Percentiles rank a stretch among this genome's conserved stretches.
Evolutionary conservation across 78 protist genomes (phyloP).

Genomic region (Dictyostelium citrinum): DNA sequence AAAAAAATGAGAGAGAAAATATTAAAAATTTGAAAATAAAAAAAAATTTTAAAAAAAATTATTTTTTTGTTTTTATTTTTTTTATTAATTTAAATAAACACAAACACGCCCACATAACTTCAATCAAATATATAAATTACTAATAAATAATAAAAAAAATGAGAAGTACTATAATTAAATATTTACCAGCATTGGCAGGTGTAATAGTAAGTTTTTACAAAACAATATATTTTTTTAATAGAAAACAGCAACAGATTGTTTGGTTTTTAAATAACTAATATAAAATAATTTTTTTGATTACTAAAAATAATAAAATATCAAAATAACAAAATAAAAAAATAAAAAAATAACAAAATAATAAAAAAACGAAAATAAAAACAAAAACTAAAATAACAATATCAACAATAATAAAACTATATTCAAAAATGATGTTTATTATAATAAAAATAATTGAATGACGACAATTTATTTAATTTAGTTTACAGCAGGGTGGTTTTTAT

Average conservation of each 20-base stretch:
- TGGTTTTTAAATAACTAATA: too few species aligned
- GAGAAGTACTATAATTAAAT: background rate
- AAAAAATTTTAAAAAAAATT: background rate
- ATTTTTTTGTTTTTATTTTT: background rate
- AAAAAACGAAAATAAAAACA: background rate
- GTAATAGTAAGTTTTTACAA: background rate
- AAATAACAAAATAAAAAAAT: too few species aligned
- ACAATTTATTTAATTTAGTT: background rate
- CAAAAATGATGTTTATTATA: background rate
- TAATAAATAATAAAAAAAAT: background rate
- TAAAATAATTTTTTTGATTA: too few species aligned
- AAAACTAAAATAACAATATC: background rate
- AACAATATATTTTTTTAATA: too few species aligned
- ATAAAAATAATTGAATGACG: background rate
- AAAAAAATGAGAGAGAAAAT: too few species aligned
- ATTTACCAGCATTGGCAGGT: slow-evolving; percentile 22
- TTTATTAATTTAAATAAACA: background rate
- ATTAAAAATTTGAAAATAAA: background rate
- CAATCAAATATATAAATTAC: background rate
- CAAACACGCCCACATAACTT: background rate
- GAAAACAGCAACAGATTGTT: too few species aligned
- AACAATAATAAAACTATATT: background rate
- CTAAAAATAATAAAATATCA: too few species aligned
- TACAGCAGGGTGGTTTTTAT: slow-evolving; percentile 58
- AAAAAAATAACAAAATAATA: too few species aligned